A percentile compares a stretch with the other conserved stretches of the same genome.
Evolutionary conservation across 2,329 filamentous ascomycete genomes (phyloP).

Genomic region (Colletotrichum sp.): DNA sequence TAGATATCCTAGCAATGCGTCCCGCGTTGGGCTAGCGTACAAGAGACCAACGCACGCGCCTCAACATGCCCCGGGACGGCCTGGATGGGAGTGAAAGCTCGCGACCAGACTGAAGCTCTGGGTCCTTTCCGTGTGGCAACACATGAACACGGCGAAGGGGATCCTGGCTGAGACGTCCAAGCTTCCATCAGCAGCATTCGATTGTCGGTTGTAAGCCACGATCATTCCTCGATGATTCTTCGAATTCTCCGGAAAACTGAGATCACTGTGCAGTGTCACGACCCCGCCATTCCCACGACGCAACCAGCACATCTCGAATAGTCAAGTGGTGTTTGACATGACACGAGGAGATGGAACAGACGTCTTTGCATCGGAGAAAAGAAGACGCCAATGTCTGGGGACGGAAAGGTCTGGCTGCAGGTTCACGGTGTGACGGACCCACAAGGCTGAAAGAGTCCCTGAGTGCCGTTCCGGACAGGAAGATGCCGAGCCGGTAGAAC

Average conservation of each 20-base stretch:
- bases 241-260: neutral
- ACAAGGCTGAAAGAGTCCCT: conserved; percentile 13
- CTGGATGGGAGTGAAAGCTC: neutral
- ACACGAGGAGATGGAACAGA: neutral
- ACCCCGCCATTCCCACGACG: neutral
- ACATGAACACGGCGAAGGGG: neutral
- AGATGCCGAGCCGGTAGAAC: conserved; percentile 14
- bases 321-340: neutral
- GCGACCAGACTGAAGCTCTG: neutral
- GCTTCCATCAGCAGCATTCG: neutral
- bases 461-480: neutral
- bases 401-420: neutral
- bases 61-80: neutral
- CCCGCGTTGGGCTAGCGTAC: neutral
- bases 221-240: neutral
- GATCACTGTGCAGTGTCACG: neutral
- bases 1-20: neutral
- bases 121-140: neutral
- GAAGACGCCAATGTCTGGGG: neutral
- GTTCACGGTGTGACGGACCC: neutral
- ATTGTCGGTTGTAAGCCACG: neutral
- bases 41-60: neutral
- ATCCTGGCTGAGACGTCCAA: neutral
- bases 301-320: neutral
- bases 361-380: neutral